Conservation (phyloP, 1,284 basidiomycete species). For the Fomitopsis betulina region DNA sequence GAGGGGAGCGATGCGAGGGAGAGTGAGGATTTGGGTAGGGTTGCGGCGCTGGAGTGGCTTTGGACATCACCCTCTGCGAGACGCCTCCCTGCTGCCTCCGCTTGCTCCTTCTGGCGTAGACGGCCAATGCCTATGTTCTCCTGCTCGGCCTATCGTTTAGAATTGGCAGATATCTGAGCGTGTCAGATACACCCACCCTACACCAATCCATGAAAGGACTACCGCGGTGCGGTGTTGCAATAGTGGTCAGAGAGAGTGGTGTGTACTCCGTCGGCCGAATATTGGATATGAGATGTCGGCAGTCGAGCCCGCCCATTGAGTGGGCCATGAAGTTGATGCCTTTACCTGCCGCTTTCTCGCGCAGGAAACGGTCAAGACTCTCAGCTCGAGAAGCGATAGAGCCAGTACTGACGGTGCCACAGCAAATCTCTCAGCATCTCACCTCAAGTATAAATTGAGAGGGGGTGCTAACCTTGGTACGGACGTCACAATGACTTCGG, state of each 20-base stretch:
- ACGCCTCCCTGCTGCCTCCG: constrained; percentile 20
- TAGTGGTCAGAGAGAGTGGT: constrained; percentile 85
- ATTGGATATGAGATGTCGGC: constrained; percentile 86
- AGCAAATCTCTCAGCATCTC: not conserved
- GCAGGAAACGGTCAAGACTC: constrained; percentile 73
- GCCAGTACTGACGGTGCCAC: constrained; percentile 68
- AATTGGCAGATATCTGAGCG: not conserved
- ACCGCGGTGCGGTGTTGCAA: constrained; percentile 93
- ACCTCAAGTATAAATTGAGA: not conserved
- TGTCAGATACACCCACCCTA: constrained; percentile 44
- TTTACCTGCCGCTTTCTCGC: constrained; percentile 60
- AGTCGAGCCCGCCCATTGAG: constrained; percentile 97
- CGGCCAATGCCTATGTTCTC: constrained; percentile 86
- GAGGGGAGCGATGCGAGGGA: constrained; percentile 63
- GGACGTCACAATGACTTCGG: constrained; percentile 92
- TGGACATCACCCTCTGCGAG: not conserved
- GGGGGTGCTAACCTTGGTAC: constrained; percentile 78
- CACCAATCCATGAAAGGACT: constrained; percentile 99
- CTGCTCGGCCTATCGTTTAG: constrained; percentile 28
- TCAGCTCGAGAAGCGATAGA: constrained; percentile 85
- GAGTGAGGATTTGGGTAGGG: constrained; percentile 19
- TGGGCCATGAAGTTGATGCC: constrained; percentile 94
- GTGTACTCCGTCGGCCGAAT: constrained; percentile 81
- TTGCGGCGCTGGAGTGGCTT: not conserved
- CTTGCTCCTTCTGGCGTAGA: constrained; percentile 34